phyloP scores from a whole-genome alignment of 805 yeast genomes.

The Starmera dryadoides region DNA sequence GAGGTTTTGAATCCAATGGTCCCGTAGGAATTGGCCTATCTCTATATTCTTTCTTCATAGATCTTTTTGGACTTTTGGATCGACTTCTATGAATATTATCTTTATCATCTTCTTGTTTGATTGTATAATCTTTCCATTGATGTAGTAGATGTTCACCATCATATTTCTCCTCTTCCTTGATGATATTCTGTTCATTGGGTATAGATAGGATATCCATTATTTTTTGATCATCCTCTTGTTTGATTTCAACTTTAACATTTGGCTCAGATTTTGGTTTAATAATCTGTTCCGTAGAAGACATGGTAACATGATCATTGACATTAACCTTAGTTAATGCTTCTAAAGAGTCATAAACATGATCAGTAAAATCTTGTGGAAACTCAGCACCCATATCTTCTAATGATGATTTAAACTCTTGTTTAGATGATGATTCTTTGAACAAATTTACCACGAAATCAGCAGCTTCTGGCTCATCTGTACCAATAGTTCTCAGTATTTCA shows the following conservation, averaged over 20 bases:
- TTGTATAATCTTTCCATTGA: conserved; percentile 17
- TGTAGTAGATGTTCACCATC: conserved; percentile 8
- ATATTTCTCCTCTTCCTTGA: conserved; percentile 13
- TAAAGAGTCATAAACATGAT: conserved; percentile 6
- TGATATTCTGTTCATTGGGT: conserved; percentile 11
- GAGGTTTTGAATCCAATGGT: conserved; percentile 24
- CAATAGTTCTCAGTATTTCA: conserved; percentile 17
- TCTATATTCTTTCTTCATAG: conserved; percentile 9
- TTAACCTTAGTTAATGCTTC: neutral
- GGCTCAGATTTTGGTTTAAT: neutral
- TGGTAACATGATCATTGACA: conserved; percentile 1
- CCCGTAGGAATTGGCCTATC: conserved; percentile 3
- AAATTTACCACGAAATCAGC: conserved; percentile 40
- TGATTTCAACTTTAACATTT: conserved; percentile 5
- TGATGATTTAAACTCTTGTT: conserved; percentile 27
- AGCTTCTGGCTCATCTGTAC: conserved; percentile 34
- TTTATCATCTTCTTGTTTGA: conserved; percentile 6
- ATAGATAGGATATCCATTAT: conserved; percentile 7
- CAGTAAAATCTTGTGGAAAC: conserved; percentile 20
- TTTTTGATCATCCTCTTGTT: conserved; percentile 18
- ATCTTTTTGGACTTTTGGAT: conserved; percentile 6
- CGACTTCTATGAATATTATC: conserved; percentile 10
- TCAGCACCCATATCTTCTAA: conserved; percentile 39
- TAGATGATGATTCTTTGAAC: conserved; percentile 22
- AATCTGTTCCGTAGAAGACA: neutral